Conservation (phyloP, 148 eudicot species). For the Tetragonia tetragonoides region DNA sequence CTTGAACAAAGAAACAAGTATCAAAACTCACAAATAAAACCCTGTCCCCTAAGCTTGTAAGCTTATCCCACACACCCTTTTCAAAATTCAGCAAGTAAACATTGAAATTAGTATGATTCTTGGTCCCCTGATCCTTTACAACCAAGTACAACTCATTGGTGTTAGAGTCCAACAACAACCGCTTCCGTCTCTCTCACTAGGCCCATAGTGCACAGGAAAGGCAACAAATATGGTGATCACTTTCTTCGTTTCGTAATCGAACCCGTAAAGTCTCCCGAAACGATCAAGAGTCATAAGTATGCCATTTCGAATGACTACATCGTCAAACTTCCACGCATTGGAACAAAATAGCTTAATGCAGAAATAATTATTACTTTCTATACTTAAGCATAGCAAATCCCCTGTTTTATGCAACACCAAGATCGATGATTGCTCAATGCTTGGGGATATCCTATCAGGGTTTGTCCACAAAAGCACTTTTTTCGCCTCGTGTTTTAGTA, state of each 20-base stretch:
- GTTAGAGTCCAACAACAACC: not conserved
- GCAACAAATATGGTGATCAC: not conserved
- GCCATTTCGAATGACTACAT: not conserved
- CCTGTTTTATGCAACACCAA: not conserved
- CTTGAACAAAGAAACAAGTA: slow-evolving; percentile 10
- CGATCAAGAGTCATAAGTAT: not conserved
- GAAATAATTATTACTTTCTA: not conserved
- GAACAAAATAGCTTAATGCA: not conserved
- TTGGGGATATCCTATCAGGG: not conserved
- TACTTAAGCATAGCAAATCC: not conserved
- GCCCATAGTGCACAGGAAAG: not conserved
- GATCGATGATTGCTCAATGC: not conserved
- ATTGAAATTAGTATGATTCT: not conserved
- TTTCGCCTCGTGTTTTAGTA: not conserved
- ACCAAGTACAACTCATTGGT: slow-evolving; percentile 4
- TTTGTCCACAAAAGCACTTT: not conserved
- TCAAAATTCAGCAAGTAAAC: slow-evolving; percentile 11
- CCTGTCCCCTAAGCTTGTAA: slow-evolving; percentile 1
- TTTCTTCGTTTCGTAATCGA: not conserved
- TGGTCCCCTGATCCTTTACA: not conserved
- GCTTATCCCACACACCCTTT: not conserved
- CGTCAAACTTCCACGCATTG: slow-evolving; percentile 8
- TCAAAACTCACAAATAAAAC: slow-evolving; percentile 16
- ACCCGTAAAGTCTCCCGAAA: not conserved
- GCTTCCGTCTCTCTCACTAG: not conserved